These are phyloP conservation scores for Boletus rubescentipes DNA, from an alignment of 768 basidiomycete genomes.

Conservation along the genomic window DNA sequence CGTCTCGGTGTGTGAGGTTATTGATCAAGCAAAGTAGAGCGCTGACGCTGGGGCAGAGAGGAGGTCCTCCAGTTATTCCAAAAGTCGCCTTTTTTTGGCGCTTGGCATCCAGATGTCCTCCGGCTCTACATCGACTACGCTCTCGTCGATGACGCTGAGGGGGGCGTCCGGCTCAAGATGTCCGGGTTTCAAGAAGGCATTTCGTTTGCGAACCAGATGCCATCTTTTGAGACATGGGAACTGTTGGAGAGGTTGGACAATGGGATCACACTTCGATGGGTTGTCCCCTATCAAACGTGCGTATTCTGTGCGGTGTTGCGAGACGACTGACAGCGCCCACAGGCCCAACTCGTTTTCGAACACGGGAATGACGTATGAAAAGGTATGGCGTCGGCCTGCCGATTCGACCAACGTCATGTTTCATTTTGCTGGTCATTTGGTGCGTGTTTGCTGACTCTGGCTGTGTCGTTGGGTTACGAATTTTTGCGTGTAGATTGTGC, in stretches of 20 bases:
- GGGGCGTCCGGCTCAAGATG: conserved; percentile 62
- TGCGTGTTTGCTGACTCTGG: conserved; percentile 9
- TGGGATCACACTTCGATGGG: conserved; percentile 28
- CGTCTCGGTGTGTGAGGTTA: conserved; percentile 45
- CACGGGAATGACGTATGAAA: conserved; percentile 12
- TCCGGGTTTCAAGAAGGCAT: conserved; percentile 62
- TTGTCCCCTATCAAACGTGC: conserved; percentile 26
- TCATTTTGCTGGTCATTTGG: conserved; percentile 29
- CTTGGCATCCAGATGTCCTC: conserved; percentile 68
- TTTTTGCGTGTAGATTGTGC: conserved; percentile 20
- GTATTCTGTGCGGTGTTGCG: not conserved
- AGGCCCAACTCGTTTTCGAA: conserved; percentile 12
- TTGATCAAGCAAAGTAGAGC: not conserved
- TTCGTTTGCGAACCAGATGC: conserved; percentile 49
- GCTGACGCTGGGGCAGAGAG: conserved; percentile 39
- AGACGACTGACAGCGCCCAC: not conserved
- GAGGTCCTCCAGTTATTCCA: conserved; percentile 54
- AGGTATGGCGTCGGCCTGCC: conserved; percentile 31
- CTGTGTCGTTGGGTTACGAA: not conserved
- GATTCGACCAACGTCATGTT: conserved; percentile 32
- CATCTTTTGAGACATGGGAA: conserved; percentile 28
- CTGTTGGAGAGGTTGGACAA: conserved; percentile 27
- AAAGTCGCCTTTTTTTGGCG: conserved; percentile 61
- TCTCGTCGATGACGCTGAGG: conserved; percentile 35
- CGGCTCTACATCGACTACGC: conserved; percentile 60